Base-by-base conservation (phyloP, 106 monocot genomes). In the Apostasia shenzhenica region DNA sequence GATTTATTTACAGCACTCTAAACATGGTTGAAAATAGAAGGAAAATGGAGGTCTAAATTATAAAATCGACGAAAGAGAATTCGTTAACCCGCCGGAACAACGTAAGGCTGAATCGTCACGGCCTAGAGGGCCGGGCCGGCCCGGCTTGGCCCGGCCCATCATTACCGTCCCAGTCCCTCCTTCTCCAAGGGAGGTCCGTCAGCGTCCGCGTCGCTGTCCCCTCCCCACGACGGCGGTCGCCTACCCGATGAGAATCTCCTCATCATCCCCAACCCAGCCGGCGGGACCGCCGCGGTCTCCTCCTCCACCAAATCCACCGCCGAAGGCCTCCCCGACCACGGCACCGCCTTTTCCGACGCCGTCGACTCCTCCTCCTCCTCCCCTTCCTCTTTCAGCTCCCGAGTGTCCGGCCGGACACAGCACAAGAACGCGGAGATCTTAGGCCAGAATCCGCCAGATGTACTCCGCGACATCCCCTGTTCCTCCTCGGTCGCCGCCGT, bases 211-310 rank as follows among this genome's bases (percentile, higher is more conserved):
- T 67, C 67, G 67, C 13, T 59, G 6, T 77, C 76, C 40, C 63
- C 73, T 12, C 61, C 83, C 86, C 86, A 86, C 52, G 82, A 79
- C 55, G 76, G 75, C 55, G 82, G 12, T 48, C 86, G 59, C 48
- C 78, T 8, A 4, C 57, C 72, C 8, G 72, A 73, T 2, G 54
- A 67, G 40, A 78, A 78, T 37, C 67, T 57, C 41, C 42, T 73
- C 59, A 78, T 52, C 54, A 53, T 72, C n/a, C 72, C 78, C 2
- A 78, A 9, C 39, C 72, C 78, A 26, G 67, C 72, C 58, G 72
- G 58, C 41, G 65, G 54, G 55, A 9, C 70, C 14, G 9, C 61
- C 14, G 51, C 48, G 2, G 14, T 10, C 47, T 8, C 66, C 45
- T 8, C 46, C 48, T 4, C 10, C 64, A 26, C 45, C 50, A 37